A percentile compares a stretch with the other conserved stretches of the same genome.
phyloP scores from a whole-genome alignment of 306 rosid genomes.

The Dalbergia oliveri region DNA sequence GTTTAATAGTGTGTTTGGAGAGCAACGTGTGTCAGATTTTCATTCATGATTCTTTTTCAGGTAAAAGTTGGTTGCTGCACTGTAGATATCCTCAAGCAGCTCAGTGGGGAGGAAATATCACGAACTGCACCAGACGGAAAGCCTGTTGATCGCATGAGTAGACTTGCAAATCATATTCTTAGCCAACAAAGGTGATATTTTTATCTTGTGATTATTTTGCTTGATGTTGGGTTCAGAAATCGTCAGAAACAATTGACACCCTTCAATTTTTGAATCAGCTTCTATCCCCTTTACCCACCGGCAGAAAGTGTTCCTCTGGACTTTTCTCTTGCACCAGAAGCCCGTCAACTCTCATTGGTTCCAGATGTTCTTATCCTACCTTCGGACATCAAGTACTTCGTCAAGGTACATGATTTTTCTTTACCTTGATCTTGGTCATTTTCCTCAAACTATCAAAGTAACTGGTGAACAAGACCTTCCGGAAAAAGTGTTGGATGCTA shows the following conservation, averaged over 20 bases:
- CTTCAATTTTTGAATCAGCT: conserved; percentile 64
- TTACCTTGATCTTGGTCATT: conserved; percentile 1
- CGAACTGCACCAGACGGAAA: conserved; percentile 67
- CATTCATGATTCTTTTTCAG: conserved; percentile 58
- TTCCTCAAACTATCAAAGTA: conserved; percentile 9
- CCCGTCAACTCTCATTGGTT: conserved; percentile 73
- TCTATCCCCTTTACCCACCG: conserved; percentile 93
- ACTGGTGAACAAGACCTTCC: background rate
- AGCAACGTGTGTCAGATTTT: conserved; percentile 24
- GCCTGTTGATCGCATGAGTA: conserved; percentile 83
- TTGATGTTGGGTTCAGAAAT: conserved; percentile 27
- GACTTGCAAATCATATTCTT: conserved; percentile 83
- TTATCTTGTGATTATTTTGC: background rate
- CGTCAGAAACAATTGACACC: conserved; percentile 33
- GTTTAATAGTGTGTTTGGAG: conserved; percentile 12
- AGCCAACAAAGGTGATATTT: conserved; percentile 70
- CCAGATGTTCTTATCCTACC: conserved; percentile 92
- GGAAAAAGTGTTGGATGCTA: background rate
- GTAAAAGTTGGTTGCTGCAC: conserved; percentile 91
- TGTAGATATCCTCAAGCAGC: conserved; percentile 88
- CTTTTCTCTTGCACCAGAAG: conserved; percentile 82
- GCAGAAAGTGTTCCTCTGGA: conserved; percentile 91
- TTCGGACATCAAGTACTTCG: conserved; percentile 84
- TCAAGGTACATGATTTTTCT: conserved; percentile 64
- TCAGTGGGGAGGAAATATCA: conserved; percentile 94